phyloP scores from a whole-genome alignment of 1,284 basidiomycete species.

The Ustilago vetiveriae region DNA sequence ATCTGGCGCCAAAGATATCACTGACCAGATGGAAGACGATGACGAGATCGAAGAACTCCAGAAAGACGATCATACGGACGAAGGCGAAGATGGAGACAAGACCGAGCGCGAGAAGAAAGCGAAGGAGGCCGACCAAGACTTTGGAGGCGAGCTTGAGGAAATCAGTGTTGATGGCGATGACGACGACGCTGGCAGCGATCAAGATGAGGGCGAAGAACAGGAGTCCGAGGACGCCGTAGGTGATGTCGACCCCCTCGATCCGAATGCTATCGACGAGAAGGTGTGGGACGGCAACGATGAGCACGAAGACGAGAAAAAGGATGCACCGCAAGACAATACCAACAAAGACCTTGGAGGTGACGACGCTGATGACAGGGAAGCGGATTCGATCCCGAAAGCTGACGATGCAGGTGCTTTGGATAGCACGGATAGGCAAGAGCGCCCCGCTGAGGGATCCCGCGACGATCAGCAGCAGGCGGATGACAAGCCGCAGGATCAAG shows the following conservation, averaged over 20 bases:
- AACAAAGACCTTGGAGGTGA: constrained; percentile 67
- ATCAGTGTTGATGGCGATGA: constrained; percentile 70
- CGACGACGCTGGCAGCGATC: constrained; percentile 72
- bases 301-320: constrained; percentile 70
- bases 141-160: constrained; percentile 80
- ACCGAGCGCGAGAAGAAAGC: constrained; percentile 72
- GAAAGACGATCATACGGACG: constrained; percentile 73
- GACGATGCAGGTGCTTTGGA: constrained; percentile 26
- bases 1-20: constrained; percentile 70
- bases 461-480: constrained; percentile 68
- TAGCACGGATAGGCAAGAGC: constrained; percentile 68
- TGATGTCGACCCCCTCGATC: constrained; percentile 85
- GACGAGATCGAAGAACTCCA: constrained; percentile 93
- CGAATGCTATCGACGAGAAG: constrained; percentile 90
- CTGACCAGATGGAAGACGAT: constrained; percentile 73
- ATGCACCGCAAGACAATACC: constrained; percentile 64
- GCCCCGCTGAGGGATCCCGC: constrained; percentile 68
- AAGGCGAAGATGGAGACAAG: constrained; percentile 69
- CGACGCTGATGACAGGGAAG: constrained; percentile 63
- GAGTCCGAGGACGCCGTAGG: constrained; percentile 84
- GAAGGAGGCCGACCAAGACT: constrained; percentile 72
- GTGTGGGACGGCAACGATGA: constrained; percentile 91
- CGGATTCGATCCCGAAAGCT: constrained; percentile 44
- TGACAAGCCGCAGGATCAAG: constrained; percentile 20
- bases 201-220: constrained; percentile 70